A percentile compares a stretch with the other conserved stretches of the same genome.
These are phyloP conservation scores for Nectriaceae sp. DNA, from an alignment of 2,329 filamentous ascomycete species.

Conservation along the genomic window DNA sequence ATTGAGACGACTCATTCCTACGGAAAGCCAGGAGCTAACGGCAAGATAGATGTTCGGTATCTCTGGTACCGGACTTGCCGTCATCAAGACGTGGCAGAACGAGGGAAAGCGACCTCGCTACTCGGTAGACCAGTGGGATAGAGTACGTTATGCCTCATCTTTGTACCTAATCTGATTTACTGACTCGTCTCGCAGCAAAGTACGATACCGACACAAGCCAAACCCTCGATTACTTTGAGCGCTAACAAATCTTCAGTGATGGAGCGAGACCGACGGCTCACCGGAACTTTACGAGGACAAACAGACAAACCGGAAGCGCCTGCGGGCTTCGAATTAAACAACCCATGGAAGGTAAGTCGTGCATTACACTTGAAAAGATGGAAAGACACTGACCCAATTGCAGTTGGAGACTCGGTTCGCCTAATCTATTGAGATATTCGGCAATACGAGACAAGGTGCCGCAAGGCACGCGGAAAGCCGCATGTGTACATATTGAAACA, in stretches of 20 bases:
- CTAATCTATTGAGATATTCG: conserved; percentile 30
- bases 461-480: conserved; percentile 5
- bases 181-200: conserved; percentile 53
- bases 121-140: conserved; percentile 65
- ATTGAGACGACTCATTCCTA: conserved; percentile 8
- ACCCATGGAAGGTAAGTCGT: conserved; percentile 61
- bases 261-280: conserved; percentile 64
- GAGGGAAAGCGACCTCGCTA: conserved; percentile 62
- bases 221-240: too few species aligned
- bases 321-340: conserved; percentile 62
- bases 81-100: conserved; percentile 59
- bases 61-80: conserved; percentile 59
- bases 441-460: conserved; percentile 12
- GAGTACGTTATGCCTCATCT: conserved; percentile 41
- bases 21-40: conserved; percentile 24
- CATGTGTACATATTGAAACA: conserved; percentile 18
- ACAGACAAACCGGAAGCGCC: conserved; percentile 57
- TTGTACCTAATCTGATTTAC: conserved; percentile 13
- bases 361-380: background rate
- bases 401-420: conserved; percentile 57
- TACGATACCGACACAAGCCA: conserved; percentile 33
- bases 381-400: conserved; percentile 2
- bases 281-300: conserved; percentile 60
- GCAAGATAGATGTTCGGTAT: conserved; percentile 61
- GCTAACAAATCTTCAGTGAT: conserved; percentile 53